phyloP scores from a whole-genome alignment of 2,329 filamentous ascomycete species.

The Venturia nashicola region DNA sequence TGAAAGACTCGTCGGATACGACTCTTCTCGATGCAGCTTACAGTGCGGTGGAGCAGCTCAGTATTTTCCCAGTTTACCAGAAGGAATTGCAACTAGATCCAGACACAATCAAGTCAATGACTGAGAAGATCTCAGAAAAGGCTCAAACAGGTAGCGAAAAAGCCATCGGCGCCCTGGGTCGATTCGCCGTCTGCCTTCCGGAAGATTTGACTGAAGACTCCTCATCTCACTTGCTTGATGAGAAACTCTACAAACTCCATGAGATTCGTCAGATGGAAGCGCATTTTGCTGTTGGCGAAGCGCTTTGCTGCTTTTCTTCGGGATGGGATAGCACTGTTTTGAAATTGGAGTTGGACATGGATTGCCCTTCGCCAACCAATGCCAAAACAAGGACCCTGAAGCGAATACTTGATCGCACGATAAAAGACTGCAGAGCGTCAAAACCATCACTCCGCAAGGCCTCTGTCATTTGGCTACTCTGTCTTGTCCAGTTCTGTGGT shows the following conservation, averaged over 20 bases:
- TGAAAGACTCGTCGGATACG: slow-evolving; percentile 42
- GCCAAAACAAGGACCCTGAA: slow-evolving; percentile 24
- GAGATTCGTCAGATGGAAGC: slow-evolving; percentile 78
- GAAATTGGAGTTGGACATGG: slow-evolving; percentile 14
- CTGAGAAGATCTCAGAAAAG: slow-evolving; percentile 51
- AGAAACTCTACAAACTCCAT: slow-evolving; percentile 52
- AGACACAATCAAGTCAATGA: slow-evolving; percentile 22
- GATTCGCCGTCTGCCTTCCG: slow-evolving; percentile 53
- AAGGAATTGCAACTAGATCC: slow-evolving; percentile 28
- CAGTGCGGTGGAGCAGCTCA: slow-evolving; percentile 46
- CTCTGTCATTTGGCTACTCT: slow-evolving; percentile 90
- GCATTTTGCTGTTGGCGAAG: slow-evolving; percentile 84
- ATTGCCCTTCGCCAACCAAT: neutral
- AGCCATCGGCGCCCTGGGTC: slow-evolving; percentile 69
- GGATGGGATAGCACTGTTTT: slow-evolving; percentile 71
- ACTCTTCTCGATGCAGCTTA: slow-evolving; percentile 46
- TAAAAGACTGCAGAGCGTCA: slow-evolving; percentile 66
- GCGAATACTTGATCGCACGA: slow-evolving; percentile 55
- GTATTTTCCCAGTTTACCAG: slow-evolving; percentile 5
- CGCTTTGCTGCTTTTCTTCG: slow-evolving; percentile 62
- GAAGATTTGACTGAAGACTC: slow-evolving; percentile 26
- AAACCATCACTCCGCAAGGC: slow-evolving; percentile 87
- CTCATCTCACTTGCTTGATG: slow-evolving; percentile 44
- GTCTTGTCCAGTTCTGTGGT: slow-evolving; percentile 79
- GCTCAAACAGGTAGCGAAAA: slow-evolving; percentile 73